A percentile compares a stretch with the other conserved stretches of the same genome.
phyloP scores from a whole-genome alignment of 75 land plant genomes.

The Selaginella moellendorffii region DNA sequence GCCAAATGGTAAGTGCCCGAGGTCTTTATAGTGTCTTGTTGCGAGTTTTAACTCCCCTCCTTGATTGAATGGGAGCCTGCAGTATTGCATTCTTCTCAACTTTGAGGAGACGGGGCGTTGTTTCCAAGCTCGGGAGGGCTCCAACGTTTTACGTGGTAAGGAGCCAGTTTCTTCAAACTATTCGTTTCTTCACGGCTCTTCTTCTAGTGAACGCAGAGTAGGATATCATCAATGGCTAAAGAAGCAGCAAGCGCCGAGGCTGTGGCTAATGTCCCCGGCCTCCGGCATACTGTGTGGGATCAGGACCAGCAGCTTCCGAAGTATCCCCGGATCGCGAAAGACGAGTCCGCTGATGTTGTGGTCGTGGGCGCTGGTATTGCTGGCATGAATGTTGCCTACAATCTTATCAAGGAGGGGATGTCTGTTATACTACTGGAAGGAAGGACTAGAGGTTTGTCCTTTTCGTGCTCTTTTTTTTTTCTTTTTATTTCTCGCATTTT shows the following conservation, averaged over 20 bases:
- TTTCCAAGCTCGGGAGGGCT: constrained; percentile 12
- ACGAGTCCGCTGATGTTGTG: constrained; percentile 23
- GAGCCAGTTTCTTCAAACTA: too few species aligned
- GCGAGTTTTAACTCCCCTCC: too few species aligned
- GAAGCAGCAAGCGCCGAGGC: neutral
- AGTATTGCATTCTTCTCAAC: too few species aligned
- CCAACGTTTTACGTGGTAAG: too few species aligned
- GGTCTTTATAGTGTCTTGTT: too few species aligned
- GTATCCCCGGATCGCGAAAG: constrained; percentile 23
- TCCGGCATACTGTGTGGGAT: constrained; percentile 27
- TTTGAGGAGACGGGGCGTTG: neutral
- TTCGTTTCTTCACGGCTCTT: too few species aligned
- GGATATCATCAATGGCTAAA: neutral
- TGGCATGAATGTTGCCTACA: constrained; percentile 28
- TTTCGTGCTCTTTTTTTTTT: neutral
- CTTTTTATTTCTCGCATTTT: too few species aligned
- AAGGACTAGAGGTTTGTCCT: constrained; percentile 17
- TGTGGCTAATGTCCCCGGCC: constrained; percentile 15
- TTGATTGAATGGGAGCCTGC: too few species aligned
- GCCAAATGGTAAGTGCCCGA: too few species aligned
- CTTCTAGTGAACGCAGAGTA: constrained; percentile 34
- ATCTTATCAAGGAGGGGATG: constrained; percentile 29
- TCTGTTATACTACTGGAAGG: constrained; percentile 22
- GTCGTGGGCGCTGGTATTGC: constrained; percentile 29
- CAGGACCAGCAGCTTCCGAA: constrained; percentile 19